phyloP scores from a whole-genome alignment of 768 basidiomycete genomes.

The Trametes gibbosa region DNA sequence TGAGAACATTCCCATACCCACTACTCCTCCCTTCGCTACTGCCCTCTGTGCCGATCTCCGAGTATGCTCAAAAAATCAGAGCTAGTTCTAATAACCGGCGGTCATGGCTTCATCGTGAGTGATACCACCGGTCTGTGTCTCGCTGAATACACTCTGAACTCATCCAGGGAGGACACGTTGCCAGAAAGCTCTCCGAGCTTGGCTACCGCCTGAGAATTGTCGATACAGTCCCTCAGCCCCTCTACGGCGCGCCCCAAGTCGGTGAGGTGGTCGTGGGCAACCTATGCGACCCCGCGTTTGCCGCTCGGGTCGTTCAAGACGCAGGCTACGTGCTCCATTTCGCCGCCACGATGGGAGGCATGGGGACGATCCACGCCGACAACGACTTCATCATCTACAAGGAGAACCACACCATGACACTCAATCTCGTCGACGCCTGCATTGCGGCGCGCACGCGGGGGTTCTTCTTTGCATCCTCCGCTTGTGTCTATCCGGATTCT shows the following conservation, averaged over 20 bases:
- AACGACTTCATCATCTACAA: constrained; percentile 51
- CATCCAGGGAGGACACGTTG: constrained; percentile 50
- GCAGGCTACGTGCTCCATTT: constrained; percentile 51
- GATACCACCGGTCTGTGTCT: neutral
- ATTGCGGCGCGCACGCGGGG: constrained; percentile 36
- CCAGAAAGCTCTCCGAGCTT: constrained; percentile 33
- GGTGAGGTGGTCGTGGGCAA: constrained; percentile 42
- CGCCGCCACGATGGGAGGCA: constrained; percentile 63
- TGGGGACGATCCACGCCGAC: constrained; percentile 54
- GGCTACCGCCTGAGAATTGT: constrained; percentile 42
- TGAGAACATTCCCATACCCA: no score
- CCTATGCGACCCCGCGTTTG: constrained; percentile 43
- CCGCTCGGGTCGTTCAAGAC: constrained; percentile 36
- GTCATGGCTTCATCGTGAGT: constrained; percentile 22
- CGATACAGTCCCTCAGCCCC: constrained; percentile 33
- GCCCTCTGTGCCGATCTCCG: no score
- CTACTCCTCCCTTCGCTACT: no score
- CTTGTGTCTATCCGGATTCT: constrained; percentile 52
- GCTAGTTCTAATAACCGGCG: constrained; percentile 20
- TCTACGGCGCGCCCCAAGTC: constrained; percentile 21
- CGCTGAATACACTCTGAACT: neutral
- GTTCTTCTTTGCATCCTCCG: constrained; percentile 58
- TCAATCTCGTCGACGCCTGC: constrained; percentile 43
- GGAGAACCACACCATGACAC: constrained; percentile 49
- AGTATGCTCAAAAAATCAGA: neutral